These are phyloP conservation scores for Bondarzewia mesenterica DNA, from an alignment of 1,284 basidiomycete species.

Conservation along the genomic window DNA sequence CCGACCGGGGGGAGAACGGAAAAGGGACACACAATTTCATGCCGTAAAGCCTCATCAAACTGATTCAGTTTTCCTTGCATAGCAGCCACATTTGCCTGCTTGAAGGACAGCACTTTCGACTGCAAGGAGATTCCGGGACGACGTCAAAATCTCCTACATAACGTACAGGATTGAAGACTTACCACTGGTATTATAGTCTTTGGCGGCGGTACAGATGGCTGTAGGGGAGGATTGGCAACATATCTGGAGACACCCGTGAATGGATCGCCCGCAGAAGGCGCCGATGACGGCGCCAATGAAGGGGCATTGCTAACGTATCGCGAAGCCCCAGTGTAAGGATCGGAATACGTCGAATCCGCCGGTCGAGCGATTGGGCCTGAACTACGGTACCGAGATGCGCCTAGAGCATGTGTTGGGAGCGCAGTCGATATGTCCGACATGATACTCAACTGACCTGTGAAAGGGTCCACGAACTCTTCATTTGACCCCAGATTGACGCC, in stretches of 20 bases:
- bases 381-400: constrained; percentile 51
- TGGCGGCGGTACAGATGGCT: constrained; percentile 12
- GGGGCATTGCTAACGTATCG: constrained; percentile 11
- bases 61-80: constrained; percentile 82
- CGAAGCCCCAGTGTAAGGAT: constrained; percentile 13
- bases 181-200: constrained; percentile 54
- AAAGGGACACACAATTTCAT: constrained; percentile 48
- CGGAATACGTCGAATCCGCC: constrained; percentile 7
- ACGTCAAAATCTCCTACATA: constrained; percentile 1
- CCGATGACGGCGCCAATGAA: constrained; percentile 19
- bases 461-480: constrained; percentile 77
- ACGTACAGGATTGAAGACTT: constrained; percentile 19
- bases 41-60: constrained; percentile 65
- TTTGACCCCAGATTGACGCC: constrained; percentile 64
- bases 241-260: constrained; percentile 10
- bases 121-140: constrained; percentile 16
- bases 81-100: constrained; percentile 81
- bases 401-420: constrained; percentile 23
- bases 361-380: constrained; percentile 12
- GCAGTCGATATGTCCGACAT: too few species aligned
- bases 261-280: constrained; percentile 10
- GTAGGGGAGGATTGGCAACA: constrained; percentile 3
- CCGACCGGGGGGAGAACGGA: background rate
- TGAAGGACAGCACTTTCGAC: constrained; percentile 66
- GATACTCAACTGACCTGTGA: constrained; percentile 73